These are phyloP conservation scores for Beauveria pseudobassiana DNA, from an alignment of 2,329 filamentous ascomycete species.

Conservation along the genomic window DNA sequence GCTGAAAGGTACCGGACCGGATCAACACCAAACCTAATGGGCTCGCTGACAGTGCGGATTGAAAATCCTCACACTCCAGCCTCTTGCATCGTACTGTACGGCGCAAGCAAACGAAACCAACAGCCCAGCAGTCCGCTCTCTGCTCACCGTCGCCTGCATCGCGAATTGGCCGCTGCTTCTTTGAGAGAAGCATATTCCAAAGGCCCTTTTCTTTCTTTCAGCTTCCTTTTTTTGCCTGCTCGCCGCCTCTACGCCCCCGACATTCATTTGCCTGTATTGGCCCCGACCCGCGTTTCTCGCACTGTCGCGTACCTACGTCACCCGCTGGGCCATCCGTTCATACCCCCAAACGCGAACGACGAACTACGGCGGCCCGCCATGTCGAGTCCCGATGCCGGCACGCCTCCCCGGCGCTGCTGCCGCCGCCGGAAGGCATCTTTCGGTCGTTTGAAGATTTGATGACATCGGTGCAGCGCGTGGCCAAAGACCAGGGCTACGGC, in stretches of 20 bases:
- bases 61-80: conserved; percentile 33
- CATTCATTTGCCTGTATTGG: background rate
- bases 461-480: conserved; percentile 48
- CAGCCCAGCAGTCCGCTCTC: conserved; percentile 18
- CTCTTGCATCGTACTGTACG: conserved; percentile 20
- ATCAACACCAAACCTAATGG: conserved; percentile 33
- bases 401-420: conserved; percentile 41
- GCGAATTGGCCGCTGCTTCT: conserved; percentile 3
- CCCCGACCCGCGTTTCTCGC: conserved; percentile 8
- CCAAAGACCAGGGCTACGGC: conserved; percentile 55
- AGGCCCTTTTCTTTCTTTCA: background rate
- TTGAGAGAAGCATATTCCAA: background rate
- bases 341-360: conserved; percentile 19
- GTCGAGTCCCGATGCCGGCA: conserved; percentile 22
- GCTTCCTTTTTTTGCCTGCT: background rate
- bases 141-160: background rate
- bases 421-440: conserved; percentile 54
- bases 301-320: conserved; percentile 11
- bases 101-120: conserved; percentile 11
- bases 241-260: background rate
- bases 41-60: conserved; percentile 34
- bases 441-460: conserved; percentile 52
- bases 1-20: conserved; percentile 24
- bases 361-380: background rate
- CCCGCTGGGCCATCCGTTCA: conserved; percentile 15